Conservation (phyloP, 2,329 filamentous ascomycete genomes). For the Acrocalymma vagum region DNA sequence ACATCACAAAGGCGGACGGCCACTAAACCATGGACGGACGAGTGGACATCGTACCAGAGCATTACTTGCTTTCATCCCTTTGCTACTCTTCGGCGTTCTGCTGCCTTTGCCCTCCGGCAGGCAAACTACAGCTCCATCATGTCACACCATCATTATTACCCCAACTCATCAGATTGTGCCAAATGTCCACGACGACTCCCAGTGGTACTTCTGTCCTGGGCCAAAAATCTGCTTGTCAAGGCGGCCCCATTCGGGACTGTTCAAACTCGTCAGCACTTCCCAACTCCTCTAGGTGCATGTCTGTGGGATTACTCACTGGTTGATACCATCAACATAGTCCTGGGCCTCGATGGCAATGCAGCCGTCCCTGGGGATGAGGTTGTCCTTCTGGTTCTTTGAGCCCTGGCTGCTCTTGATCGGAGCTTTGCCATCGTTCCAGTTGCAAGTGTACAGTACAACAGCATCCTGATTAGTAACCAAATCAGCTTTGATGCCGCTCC, state of each 20-base stretch:
- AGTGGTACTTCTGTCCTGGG: constrained; percentile 42
- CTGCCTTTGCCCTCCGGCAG: no score
- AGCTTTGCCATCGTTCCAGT: constrained; percentile 46
- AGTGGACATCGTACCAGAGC: no score
- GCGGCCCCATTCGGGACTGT: constrained; percentile 44
- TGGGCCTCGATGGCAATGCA: constrained; percentile 45
- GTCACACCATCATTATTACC: background rate
- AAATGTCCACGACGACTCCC: constrained; percentile 43
- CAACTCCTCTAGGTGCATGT: background rate
- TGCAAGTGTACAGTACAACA: constrained; percentile 44
- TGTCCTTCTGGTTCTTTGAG: constrained; percentile 31
- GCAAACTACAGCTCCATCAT: no score
- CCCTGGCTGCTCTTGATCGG: constrained; percentile 45
- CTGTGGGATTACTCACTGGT: constrained; percentile 34
- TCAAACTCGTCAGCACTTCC: constrained; percentile 25
- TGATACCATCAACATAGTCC: constrained; percentile 45
- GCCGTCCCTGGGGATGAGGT: constrained; percentile 41
- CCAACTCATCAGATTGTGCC: constrained; percentile 24
- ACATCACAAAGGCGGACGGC: no score
- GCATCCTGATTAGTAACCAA: constrained; percentile 41
- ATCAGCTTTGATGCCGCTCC: constrained; percentile 43
- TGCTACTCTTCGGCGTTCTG: no score
- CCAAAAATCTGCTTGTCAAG: constrained; percentile 39
- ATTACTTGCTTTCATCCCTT: no score
- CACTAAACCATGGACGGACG: no score